Evolutionary conservation across 1,284 basidiomycete genomes (phyloP).

Genomic region (Taiwanofungus camphoratus): DNA sequence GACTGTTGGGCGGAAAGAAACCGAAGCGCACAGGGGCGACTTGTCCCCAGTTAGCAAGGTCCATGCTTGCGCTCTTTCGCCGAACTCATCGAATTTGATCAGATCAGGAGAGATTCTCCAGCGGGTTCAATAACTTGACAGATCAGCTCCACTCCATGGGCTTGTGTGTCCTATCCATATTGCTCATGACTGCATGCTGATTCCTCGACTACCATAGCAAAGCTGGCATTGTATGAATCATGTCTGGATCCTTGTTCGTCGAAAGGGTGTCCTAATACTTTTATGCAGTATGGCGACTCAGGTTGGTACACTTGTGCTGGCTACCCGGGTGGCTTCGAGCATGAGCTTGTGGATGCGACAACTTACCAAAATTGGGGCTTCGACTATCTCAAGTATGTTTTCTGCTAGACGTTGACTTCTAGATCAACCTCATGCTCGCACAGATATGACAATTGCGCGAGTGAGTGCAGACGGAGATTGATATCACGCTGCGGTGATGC

Average conservation of each 20-base stretch:
- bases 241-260: not conserved
- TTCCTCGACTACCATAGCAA: constrained; percentile 16
- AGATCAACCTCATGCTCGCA: not conserved
- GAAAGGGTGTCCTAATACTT: not conserved
- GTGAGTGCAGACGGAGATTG: constrained; percentile 22
- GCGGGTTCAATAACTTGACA: constrained; percentile 42
- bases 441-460: constrained; percentile 44
- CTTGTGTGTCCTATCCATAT: constrained; percentile 30
- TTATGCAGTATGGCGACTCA: constrained; percentile 39
- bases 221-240: constrained; percentile 22
- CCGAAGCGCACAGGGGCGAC: constrained; percentile 22
- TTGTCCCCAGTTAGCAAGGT: constrained; percentile 24
- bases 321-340: constrained; percentile 42
- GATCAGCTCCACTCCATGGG: constrained; percentile 38
- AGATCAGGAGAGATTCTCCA: constrained; percentile 29
- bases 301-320: constrained; percentile 46
- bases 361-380: constrained; percentile 44
- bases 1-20: constrained; percentile 34
- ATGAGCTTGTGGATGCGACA: constrained; percentile 36
- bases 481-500: not conserved
- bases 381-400: constrained; percentile 39
- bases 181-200: not conserved
- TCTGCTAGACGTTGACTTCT: not conserved
- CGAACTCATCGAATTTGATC: not conserved
- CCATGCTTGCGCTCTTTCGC: not conserved